These are phyloP conservation scores for Citropsis articulata DNA, from an alignment of 345 rosid genomes.

Conservation along the genomic window DNA sequence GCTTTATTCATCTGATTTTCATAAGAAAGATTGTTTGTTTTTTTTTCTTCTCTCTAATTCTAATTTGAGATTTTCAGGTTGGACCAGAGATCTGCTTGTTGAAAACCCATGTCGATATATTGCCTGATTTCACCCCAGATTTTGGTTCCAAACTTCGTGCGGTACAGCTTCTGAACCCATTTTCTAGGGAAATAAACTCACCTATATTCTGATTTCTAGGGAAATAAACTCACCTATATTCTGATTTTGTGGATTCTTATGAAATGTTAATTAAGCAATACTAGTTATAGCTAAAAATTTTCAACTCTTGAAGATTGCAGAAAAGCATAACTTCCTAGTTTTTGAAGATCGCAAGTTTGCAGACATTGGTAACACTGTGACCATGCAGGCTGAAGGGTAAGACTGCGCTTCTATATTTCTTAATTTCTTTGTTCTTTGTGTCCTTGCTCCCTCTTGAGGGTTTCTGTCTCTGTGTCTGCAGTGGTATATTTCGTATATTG, in stretches of 20 bases:
- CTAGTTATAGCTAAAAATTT: constrained; percentile 1
- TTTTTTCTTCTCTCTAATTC: background rate
- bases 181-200: background rate
- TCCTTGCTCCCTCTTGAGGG: constrained; percentile 7
- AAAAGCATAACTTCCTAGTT: constrained; percentile 75
- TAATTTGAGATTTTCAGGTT: constrained; percentile 46
- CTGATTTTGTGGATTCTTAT: background rate
- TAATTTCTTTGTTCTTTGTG: background rate
- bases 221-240: background rate
- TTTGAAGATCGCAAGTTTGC: constrained; percentile 99
- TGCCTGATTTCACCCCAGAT: constrained; percentile 89
- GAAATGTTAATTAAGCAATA: background rate
- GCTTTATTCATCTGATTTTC: background rate
- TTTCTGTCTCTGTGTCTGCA: constrained; percentile 23
- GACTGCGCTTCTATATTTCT: background rate
- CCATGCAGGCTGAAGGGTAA: constrained; percentile 98
- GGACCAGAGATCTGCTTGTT: constrained; percentile 92
- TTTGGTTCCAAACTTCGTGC: constrained; percentile 83
- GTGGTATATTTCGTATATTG: constrained; percentile 76
- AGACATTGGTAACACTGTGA: constrained; percentile 97
- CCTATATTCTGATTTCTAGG: background rate
- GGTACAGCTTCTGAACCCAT: constrained; percentile 37
- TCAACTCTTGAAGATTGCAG: constrained; percentile 60
- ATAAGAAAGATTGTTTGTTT: background rate
- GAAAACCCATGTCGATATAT: constrained; percentile 96